phyloP scores from a whole-genome alignment of 179 eudicot genomes.

The Heliamphora pulchella region DNA sequence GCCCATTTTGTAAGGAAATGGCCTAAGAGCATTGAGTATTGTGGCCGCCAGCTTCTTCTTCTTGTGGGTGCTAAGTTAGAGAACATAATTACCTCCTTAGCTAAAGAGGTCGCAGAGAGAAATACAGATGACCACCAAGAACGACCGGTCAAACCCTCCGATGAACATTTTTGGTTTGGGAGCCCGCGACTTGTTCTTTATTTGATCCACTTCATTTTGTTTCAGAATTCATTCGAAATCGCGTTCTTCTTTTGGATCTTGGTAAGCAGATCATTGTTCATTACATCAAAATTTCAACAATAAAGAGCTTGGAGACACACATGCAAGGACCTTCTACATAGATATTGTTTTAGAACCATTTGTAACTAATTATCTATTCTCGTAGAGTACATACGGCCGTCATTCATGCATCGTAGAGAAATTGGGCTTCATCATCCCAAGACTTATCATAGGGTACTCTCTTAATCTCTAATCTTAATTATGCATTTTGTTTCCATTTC shows the following conservation, averaged over 20 bases:
- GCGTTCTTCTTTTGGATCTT: conserved; percentile 88
- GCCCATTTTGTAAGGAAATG: background rate
- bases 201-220: conserved; percentile 88
- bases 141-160: conserved; percentile 56
- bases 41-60: conserved; percentile 58
- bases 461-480: background rate
- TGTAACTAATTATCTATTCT: conserved; percentile 4
- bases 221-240: conserved; percentile 91
- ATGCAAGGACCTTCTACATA: no score
- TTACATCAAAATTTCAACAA: background rate
- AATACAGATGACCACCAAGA: conserved; percentile 23
- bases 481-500: no score
- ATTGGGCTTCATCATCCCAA: conserved; percentile 56
- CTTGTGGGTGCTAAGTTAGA: conserved; percentile 85
- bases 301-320: background rate
- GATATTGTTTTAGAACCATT: background rate
- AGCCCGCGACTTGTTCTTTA: conserved; percentile 61
- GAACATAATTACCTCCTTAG: conserved; percentile 62
- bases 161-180: conserved; percentile 78
- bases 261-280: conserved; percentile 37
- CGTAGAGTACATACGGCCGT: conserved; percentile 68
- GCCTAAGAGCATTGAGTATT: background rate
- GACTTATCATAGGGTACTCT: conserved; percentile 68
- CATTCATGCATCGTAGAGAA: conserved; percentile 77
- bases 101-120: conserved; percentile 49